A percentile compares a stretch with the other conserved stretches of the same genome.
Evolutionary conservation across 225 moss, liverwort and hornwort species (phyloP).

Genomic region (Takakia lepidozioides): DNA sequence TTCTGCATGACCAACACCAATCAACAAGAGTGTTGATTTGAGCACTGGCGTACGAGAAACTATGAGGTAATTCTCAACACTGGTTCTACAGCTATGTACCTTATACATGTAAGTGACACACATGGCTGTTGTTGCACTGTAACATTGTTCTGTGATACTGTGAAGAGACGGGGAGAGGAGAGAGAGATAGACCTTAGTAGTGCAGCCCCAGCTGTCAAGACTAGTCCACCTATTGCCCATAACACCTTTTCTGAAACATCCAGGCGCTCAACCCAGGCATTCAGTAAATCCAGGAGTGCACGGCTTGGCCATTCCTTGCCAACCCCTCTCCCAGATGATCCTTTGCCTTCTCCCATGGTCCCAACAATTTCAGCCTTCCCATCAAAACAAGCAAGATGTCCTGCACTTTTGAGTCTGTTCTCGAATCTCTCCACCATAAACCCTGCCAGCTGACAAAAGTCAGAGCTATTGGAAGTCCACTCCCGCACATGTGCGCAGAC

Average conservation of each 20-base stretch:
- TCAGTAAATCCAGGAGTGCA: slow-evolving; percentile 31
- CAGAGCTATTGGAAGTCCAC: slow-evolving; percentile 47
- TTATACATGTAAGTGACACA: too few relatives aligned
- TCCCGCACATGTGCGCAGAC: slow-evolving; percentile 52
- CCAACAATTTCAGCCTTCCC: slow-evolving; percentile 31
- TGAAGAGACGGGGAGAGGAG: too few relatives aligned
- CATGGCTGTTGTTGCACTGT: too few relatives aligned
- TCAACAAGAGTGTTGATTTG: neutral
- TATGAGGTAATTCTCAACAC: too few relatives aligned
- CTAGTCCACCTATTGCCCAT: slow-evolving; percentile 61
- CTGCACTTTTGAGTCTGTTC: slow-evolving; percentile 12
- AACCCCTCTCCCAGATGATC: slow-evolving; percentile 9
- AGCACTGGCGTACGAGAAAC: neutral
- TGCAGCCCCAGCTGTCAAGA: slow-evolving; percentile 48
- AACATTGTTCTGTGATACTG: too few relatives aligned
- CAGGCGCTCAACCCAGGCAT: slow-evolving; percentile 34
- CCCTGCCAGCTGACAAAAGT: slow-evolving; percentile 49
- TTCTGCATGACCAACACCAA: neutral
- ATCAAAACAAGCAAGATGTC: slow-evolving; percentile 33
- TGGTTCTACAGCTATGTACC: too few relatives aligned
- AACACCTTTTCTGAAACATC: slow-evolving; percentile 37
- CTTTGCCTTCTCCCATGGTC: slow-evolving; percentile 3
- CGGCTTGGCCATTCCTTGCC: slow-evolving; percentile 13
- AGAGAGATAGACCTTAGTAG: slow-evolving; percentile 31
- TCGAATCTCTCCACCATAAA: slow-evolving; percentile 25